A percentile compares a stretch with the other conserved stretches of the same genome.
These are phyloP conservation scores for Serendipita sp. DNA, from an alignment of 768 basidiomycete species.

Conservation along the genomic window DNA sequence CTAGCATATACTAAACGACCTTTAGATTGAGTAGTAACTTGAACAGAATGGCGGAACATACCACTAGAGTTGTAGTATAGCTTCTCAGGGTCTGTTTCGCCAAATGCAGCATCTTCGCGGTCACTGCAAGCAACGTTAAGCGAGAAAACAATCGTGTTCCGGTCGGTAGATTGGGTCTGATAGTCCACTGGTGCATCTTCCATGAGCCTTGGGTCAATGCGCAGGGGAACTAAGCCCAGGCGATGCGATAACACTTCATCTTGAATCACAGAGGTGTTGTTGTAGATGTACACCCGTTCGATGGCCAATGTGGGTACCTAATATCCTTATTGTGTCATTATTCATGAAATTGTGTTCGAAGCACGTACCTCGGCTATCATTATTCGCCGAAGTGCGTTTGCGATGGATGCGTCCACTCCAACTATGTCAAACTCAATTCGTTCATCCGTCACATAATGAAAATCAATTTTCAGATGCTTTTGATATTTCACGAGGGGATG, in stretches of 20 bases:
- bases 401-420: slow-evolving; percentile 90
- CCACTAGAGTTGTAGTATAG: slow-evolving; percentile 57
- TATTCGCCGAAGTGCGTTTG: slow-evolving; percentile 85
- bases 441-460: slow-evolving; percentile 65
- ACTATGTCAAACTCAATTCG: slow-evolving; percentile 90
- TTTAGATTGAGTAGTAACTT: not conserved
- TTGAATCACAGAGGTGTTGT: slow-evolving; percentile 86
- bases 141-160: slow-evolving; percentile 81
- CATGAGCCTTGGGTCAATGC: slow-evolving; percentile 65
- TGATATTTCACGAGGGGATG: slow-evolving; percentile 19
- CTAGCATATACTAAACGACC: slow-evolving; percentile 33
- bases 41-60: slow-evolving; percentile 15
- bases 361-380: slow-evolving; percentile 76
- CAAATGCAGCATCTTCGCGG: slow-evolving; percentile 36
- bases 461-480: slow-evolving; percentile 55
- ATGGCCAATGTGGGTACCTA: slow-evolving; percentile 86
- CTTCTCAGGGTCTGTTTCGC: slow-evolving; percentile 39
- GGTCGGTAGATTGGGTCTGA: slow-evolving; percentile 51
- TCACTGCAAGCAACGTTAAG: slow-evolving; percentile 54
- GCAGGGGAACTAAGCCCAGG: slow-evolving; percentile 81
- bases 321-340: not conserved
- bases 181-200: slow-evolving; percentile 20
- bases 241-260: slow-evolving; percentile 90
- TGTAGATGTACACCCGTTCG: slow-evolving; percentile 82
- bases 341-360: not conserved